phyloP scores from a whole-genome alignment of 148 eudicot genomes.

The Suaeda aralocaspica region DNA sequence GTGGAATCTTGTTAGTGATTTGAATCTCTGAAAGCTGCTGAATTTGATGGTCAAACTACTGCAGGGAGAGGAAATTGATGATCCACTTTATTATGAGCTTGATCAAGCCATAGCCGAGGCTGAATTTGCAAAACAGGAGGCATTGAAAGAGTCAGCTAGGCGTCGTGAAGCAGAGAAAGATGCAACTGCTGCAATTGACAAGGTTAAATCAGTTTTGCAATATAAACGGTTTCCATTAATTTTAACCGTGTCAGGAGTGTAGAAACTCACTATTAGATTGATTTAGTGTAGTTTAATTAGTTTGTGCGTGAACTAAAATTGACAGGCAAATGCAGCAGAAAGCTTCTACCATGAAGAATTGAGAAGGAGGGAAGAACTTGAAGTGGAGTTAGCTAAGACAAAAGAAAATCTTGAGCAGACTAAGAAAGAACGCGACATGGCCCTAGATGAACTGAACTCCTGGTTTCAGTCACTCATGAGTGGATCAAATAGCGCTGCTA shows the following conservation, averaged over 20 bases:
- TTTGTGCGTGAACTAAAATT: neutral
- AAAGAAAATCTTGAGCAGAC: conserved; percentile 45
- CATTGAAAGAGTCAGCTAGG: conserved; percentile 56
- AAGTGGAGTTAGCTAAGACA: conserved; percentile 47
- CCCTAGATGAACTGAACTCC: conserved; percentile 52
- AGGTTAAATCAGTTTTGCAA: too few species aligned
- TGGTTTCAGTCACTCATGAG: conserved; percentile 31
- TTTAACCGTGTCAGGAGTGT: neutral
- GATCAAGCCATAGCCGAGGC: conserved; percentile 58
- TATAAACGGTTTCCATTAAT: too few species aligned
- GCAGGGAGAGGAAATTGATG: conserved; percentile 40
- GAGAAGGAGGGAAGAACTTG: conserved; percentile 49
- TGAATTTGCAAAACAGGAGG: conserved; percentile 45
- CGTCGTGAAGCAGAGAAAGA: conserved; percentile 65
- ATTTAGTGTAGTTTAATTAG: neutral
- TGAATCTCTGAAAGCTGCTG: neutral
- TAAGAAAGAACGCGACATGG: conserved; percentile 39
- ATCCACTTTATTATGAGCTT: conserved; percentile 48
- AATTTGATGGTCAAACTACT: conserved; percentile 5
- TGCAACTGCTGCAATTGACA: conserved; percentile 49
- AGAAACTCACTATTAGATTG: neutral
- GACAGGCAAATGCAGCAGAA: conserved; percentile 57
- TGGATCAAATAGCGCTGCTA: conserved; percentile 42
- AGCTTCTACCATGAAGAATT: conserved; percentile 42
- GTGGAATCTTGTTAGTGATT: neutral